phyloP scores from a whole-genome alignment of 192 early-diverging fungal genomes.

The Backusella parvicylindrica region DNA sequence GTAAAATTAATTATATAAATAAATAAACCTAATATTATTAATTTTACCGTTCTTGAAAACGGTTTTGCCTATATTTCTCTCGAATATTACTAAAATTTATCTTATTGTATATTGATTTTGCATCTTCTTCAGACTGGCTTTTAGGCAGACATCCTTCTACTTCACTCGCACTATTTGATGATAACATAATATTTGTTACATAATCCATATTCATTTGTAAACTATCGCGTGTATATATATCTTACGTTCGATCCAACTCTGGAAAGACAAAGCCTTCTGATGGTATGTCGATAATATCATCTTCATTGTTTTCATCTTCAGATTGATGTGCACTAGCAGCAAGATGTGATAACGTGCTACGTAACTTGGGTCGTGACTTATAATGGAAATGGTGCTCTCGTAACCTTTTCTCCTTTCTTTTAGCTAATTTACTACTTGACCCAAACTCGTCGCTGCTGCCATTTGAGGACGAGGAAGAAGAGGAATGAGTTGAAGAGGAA shows the following conservation, averaged over 20 bases:
- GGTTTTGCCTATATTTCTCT: conserved; percentile 21
- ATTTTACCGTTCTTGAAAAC: conserved; percentile 25
- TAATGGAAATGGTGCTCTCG: conserved; percentile 12
- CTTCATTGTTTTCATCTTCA: conserved; percentile 5
- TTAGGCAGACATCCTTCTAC: conserved; percentile 5
- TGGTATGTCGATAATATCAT: conserved; percentile 5
- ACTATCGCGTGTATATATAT: not conserved
- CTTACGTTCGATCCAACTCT: conserved; percentile 16
- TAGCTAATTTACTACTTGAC: conserved; percentile 2
- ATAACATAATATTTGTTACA: not conserved
- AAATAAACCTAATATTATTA: too few relatives aligned
- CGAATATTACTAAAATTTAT: conserved; percentile 30
- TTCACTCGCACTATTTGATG: conserved; percentile 25
- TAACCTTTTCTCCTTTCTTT: conserved; percentile 17
- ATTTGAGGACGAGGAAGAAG: not conserved
- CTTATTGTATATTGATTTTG: not conserved
- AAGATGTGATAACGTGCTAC: conserved; percentile 15
- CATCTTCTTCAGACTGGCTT: not conserved
- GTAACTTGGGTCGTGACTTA: not conserved
- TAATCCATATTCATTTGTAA: not conserved
- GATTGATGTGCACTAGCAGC: not conserved
- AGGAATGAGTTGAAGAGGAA: not conserved
- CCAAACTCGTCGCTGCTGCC: conserved; percentile 13
- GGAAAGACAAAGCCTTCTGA: conserved; percentile 3
- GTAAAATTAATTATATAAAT: not conserved